Percentiles rank a stretch among this genome's conserved stretches.
Evolutionary conservation across 106 monocot species (phyloP).

Genomic region (Ottelia alismoides): DNA sequence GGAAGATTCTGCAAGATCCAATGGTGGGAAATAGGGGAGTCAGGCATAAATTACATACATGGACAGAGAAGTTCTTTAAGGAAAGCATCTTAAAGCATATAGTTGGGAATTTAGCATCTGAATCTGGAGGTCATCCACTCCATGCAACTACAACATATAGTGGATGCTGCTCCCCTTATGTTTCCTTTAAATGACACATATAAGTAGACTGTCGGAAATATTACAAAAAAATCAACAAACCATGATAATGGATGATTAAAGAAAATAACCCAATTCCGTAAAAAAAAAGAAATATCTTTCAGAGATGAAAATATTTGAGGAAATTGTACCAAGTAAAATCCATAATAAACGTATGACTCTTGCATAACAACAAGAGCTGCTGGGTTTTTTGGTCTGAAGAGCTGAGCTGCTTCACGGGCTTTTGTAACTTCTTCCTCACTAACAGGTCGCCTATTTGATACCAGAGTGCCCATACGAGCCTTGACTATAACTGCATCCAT

Average conservation of each 20-base stretch:
- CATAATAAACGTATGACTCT: constrained; percentile 11
- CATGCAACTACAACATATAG: neutral
- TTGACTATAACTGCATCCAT: neutral
- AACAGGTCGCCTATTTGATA: constrained; percentile 1
- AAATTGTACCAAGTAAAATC: constrained; percentile 9
- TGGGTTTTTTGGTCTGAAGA: constrained; percentile 4
- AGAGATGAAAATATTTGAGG: neutral
- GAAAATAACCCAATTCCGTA: neutral
- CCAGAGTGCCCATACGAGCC: neutral
- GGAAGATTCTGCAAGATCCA: constrained; percentile 6
- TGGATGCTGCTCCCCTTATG: neutral
- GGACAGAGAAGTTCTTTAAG: neutral
- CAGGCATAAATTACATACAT: neutral
- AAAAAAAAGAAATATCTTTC: neutral
- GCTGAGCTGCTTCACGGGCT: constrained; percentile 3
- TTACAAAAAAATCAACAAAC: neutral
- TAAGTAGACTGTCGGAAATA: neutral
- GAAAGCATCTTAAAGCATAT: too few relatives aligned
- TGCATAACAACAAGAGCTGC: constrained; percentile 5
- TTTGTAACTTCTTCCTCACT: constrained; percentile 3
- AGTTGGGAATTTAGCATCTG: too few relatives aligned
- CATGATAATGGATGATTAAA: neutral
- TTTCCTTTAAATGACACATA: neutral
- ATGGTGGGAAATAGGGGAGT: neutral
- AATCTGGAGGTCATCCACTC: neutral